Base-by-base conservation (phyloP, 192 early-diverging fungal genomes). In the Coemansia sp. region DNA sequence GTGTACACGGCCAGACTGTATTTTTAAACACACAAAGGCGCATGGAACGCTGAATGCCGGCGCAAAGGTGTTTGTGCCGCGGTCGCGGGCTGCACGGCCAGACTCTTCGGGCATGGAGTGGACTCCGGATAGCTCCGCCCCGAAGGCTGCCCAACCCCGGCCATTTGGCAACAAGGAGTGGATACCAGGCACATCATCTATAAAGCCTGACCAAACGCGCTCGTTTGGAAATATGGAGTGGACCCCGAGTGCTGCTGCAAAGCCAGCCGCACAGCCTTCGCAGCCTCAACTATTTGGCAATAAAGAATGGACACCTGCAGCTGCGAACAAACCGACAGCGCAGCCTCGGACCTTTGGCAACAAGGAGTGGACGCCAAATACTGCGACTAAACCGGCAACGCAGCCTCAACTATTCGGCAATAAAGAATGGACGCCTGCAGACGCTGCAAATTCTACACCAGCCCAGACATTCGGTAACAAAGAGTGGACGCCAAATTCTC, bases 21-120 rank as follows among this genome's bases (percentile, higher is more conserved):
- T 66, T 18, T 77, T 67, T 35, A 77, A 67, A 25, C 74, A 77
- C 40, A 11, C 44, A 7, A 44, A 21, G 42, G 43, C 43, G 10
- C 51, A 30, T 5, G 28, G 19, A 8, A 21, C 19, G 25, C 33
- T 75, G 47, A 75, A 63, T 30, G 45, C 54, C 1, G 42, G 33
- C 10, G 72, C 72, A 21, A 75, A 65, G 66, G 58, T 27, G 29
- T 75, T 75, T 75, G 66, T 69, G 54, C 72, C 72, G 54, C 35
- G 35, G 54, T 66, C 72, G 54, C 35, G 35, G 35, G 35, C 12
- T 16, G 35, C 35, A 38, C 35, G 9, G n/a, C n/a, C n/a, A 14
- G 35, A 4, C 9, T 5, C 31, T 3, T 38, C 35, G 35, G 4
- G 11, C 33, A 67, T 60, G 65, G 65, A 60, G 32, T 67, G 65